Conservation (phyloP, 2,329 filamentous ascomycete species). For the Cladosporium halotolerans region DNA sequence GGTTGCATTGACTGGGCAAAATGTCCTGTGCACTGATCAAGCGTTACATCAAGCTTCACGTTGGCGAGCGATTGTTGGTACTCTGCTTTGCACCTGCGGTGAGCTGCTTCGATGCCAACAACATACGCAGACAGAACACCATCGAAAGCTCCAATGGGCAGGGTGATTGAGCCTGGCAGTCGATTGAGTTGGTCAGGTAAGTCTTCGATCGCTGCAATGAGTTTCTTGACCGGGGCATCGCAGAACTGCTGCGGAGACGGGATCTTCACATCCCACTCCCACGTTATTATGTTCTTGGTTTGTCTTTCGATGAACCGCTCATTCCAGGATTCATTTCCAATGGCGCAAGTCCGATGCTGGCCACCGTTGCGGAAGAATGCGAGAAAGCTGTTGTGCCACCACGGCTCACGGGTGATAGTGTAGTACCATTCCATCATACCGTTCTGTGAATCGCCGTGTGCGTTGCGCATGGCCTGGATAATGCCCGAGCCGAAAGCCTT, state of each 20-base stretch:
- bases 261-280: background rate
- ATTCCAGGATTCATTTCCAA: background rate
- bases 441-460: background rate
- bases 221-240: background rate
- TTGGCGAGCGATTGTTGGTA: background rate
- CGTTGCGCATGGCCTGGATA: background rate
- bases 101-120: background rate
- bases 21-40: background rate
- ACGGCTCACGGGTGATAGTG: background rate
- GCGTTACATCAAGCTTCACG: constrained; percentile 10
- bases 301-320: background rate
- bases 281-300: background rate
- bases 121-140: background rate
- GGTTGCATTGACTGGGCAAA: constrained; percentile 13
- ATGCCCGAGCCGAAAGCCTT: background rate
- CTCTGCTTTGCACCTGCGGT: background rate
- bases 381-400: background rate
- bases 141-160: background rate
- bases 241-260: background rate
- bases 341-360: background rate
- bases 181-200: background rate
- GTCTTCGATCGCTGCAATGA: background rate
- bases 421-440: background rate
- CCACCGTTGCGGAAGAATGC: constrained; percentile 5
- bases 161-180: background rate